Base-by-base conservation (phyloP, 768 basidiomycete species). In the Boletus vermiculosoides region DNA sequence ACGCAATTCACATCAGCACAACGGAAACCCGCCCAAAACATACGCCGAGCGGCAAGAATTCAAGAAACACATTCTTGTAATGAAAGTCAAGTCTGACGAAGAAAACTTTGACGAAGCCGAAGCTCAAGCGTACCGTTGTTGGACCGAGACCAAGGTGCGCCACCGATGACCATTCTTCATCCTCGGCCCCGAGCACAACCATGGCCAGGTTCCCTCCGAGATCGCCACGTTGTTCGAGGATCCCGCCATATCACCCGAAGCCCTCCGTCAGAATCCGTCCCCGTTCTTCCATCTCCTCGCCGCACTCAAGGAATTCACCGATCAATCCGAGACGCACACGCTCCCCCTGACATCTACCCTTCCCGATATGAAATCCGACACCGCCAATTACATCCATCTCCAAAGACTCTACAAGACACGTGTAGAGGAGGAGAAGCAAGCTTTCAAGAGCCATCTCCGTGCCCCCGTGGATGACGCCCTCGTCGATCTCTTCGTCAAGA, bases 41-140 rank as follows among this genome's bases (percentile, higher is more conserved):
- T 74, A 68, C 34, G 78, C 77, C 1, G 91, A 97, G 63, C 85
- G 88, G 65, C 80, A 87, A 58, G 84, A 80, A 30, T 96, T 98
- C 79, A 94, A 94, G 67, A 74, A 80, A 34, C 54, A 52, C 3
- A 74, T 98, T 44, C 72, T 77, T n/a, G 74, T 75, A 1, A 82
- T 87, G 78, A 85, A 86, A 64, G 67, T 81, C 55, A 93, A 92
- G 65, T 63, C 74, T 0, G 97, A 99, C 67, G 94, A 98, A 68
- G 97, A 99, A 77, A 99, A 98, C 74, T 94, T 94, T 68, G 96
- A 97, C 58, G 96, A 98, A 72, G 96, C 95, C 2, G 83, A 89
- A 65, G 80, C 88, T 8, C 91, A 97, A 68, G 92, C 90, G 0
- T 95, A 91, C 71, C 85, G 90, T 28, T 83, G 83, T 53, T 94